Percentiles rank a stretch among this genome's conserved stretches.
These are phyloP conservation scores for Babesia bovis DNA, from an alignment of 169 alveolate species.

Conservation along the genomic window DNA sequence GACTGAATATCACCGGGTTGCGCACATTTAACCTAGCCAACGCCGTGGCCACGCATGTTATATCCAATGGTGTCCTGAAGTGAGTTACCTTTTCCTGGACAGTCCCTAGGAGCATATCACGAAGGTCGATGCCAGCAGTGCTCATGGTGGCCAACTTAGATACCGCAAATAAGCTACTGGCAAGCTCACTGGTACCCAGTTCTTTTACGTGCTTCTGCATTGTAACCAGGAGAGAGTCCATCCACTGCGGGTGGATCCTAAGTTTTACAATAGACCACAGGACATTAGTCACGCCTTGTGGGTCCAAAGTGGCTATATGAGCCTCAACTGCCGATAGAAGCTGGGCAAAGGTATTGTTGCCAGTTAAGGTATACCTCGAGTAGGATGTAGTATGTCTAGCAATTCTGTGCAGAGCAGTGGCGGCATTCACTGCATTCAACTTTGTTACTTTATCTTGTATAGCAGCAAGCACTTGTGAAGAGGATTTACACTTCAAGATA, in stretches of 20 bases:
- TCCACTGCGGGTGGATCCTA: conserved; percentile 59
- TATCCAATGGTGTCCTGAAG: conserved; percentile 55
- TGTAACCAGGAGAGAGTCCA: conserved; percentile 29
- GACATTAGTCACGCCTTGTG: conserved; percentile 63
- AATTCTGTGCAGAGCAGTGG: conserved; percentile 63
- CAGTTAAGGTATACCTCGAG: conserved; percentile 31
- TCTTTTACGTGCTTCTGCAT: conserved; percentile 23
- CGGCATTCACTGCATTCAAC: conserved; percentile 51
- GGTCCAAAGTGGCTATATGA: conserved; percentile 31
- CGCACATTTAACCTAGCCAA: conserved; percentile 64
- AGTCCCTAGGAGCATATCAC: conserved; percentile 35
- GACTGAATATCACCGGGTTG: conserved; percentile 60
- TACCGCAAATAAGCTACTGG: conserved; percentile 45
- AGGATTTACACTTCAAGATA: conserved; percentile 34
- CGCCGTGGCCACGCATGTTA: conserved; percentile 65
- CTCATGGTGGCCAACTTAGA: conserved; percentile 40
- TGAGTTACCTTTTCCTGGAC: conserved; percentile 45
- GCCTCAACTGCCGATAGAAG: conserved; percentile 24
- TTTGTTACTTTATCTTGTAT: conserved; percentile 39
- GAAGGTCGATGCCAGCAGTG: conserved; percentile 32
- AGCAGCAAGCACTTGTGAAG: conserved; percentile 39
- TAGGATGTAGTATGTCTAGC: conserved; percentile 49
- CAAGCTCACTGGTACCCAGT: conserved; percentile 46
- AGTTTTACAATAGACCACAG: conserved; percentile 58
- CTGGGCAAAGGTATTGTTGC: conserved; percentile 33